Conservation (phyloP, 1,284 basidiomycete species). For the Ustilago tritici region DNA sequence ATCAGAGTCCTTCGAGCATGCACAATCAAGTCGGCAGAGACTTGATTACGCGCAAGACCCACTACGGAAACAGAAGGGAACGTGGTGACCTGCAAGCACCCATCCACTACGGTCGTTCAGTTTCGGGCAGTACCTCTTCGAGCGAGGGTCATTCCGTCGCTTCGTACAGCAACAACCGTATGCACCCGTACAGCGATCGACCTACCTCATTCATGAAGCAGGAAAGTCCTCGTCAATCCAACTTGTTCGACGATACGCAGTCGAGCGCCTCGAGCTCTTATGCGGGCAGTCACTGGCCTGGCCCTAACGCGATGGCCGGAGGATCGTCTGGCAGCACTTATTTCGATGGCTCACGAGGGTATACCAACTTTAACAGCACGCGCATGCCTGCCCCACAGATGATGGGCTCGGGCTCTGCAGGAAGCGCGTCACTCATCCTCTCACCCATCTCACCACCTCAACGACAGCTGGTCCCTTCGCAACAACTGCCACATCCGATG, state of each 20-base stretch:
- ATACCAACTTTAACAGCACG: neutral
- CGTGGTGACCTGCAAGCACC: constrained; percentile 10
- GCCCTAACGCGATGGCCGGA: constrained; percentile 9
- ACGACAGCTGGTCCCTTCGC: constrained; percentile 33
- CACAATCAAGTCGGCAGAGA: constrained; percentile 27
- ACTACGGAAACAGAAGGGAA: constrained; percentile 15
- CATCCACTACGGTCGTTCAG: constrained; percentile 19
- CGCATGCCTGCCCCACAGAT: constrained; percentile 7
- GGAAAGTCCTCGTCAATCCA: constrained; percentile 16
- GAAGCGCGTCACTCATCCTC: constrained; percentile 12
- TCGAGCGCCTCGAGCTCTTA: constrained; percentile 5
- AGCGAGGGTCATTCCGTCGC: constrained; percentile 8
- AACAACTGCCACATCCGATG: constrained; percentile 24
- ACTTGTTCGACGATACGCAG: constrained; percentile 9
- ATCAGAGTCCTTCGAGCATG: constrained; percentile 3
- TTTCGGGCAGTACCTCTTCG: constrained; percentile 6
- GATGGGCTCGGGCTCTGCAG: constrained; percentile 8
- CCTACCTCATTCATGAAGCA: constrained; percentile 14
- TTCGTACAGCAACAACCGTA: constrained; percentile 22
- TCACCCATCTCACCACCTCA: constrained; percentile 12
- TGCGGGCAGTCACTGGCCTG: constrained; percentile 24
- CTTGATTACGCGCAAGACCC: constrained; percentile 11
- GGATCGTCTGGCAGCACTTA: constrained; percentile 9
- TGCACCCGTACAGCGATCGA: constrained; percentile 39
- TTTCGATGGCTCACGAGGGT: constrained; percentile 18